Base-by-base conservation (phyloP, 129 eudicot genomes). In the Pittosporum tobira region DNA sequence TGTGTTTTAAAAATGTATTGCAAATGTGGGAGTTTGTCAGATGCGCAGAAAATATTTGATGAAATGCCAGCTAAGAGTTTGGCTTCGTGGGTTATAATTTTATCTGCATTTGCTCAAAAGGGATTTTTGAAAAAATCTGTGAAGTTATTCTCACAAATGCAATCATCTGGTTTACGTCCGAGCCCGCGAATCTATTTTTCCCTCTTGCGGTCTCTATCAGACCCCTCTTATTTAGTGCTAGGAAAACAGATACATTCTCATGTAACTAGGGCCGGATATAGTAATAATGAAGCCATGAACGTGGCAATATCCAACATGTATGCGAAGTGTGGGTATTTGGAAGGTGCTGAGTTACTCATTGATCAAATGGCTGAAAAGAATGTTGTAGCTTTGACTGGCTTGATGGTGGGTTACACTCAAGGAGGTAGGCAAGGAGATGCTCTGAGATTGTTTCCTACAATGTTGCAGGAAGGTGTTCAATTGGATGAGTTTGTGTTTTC, bases 401-500 rank as follows among this genome's bases (percentile, higher is more conserved):
- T 79, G 77, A 79, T 79, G 71, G 77, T 70, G 42, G 76, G 80
- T 14, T 74, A 42, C 44, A 37, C 71, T 51, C 74, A 70, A 57
- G 25, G 53, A 12, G 68, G 47, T 10, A 70, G 47, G 68, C 25
- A 40, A 16, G 30, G 42, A 29, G 42, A 79, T 55, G 80, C 72
- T 29, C 11, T 79, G 46, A 62, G 52, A 24, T 70, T 60, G 72
- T 74, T 70, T 60, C 13, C 54, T 20, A 57, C 25, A 19, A 70
- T 74, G 77, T 42, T 70, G 22, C 45, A 45, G 8, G 62, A 62
- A 61, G 71, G 54, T 8, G 62, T 70, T 37, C 62, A 57, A 21
- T 56, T 74, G 31, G 80, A 74, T 25, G 80, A 70, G 46, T 79
- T 70, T 45, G 77, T 62, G 8, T 79, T 79, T 34, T 74, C 84